Evolutionary conservation across 2,329 filamentous ascomycete species (phyloP).

Genomic region (Pochonia chlamydosporia): DNA sequence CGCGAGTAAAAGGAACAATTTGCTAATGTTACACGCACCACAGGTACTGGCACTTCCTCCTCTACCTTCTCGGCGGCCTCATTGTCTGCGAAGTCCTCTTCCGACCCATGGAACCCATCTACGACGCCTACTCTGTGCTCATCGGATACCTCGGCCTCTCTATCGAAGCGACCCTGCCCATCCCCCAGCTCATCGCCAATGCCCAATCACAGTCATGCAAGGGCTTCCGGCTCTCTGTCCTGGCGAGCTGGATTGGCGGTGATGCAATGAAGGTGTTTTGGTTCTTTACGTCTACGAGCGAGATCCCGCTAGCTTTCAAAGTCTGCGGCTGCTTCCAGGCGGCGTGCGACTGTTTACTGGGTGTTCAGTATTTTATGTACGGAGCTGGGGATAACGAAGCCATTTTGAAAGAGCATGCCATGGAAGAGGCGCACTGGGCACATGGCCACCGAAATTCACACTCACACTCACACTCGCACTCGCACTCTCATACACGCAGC

Average conservation of each 20-base stretch:
- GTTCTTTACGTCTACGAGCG: constrained; percentile 67
- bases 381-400: constrained; percentile 40
- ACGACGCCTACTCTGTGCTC: constrained; percentile 57
- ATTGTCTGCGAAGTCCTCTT: constrained; percentile 62
- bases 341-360: constrained; percentile 67
- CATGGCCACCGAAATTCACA: constrained; percentile 20
- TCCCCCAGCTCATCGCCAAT: constrained; percentile 74
- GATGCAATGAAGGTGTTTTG: constrained; percentile 84
- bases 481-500: constrained; percentile 19
- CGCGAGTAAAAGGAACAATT: too few species aligned
- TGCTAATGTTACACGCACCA: not conserved
- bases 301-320: constrained; percentile 75
- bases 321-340: constrained; percentile 78
- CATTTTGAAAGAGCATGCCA: constrained; percentile 31
- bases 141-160: constrained; percentile 72
- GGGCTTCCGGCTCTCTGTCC: constrained; percentile 70
- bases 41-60: constrained; percentile 71
- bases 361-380: constrained; percentile 68
- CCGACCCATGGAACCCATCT: constrained; percentile 50
- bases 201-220: constrained; percentile 62
- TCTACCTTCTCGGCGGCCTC: constrained; percentile 59
- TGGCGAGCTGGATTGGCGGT: constrained; percentile 72
- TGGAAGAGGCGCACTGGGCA: constrained; percentile 27
- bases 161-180: constrained; percentile 74
- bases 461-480: constrained; percentile 16